Percentiles rank a stretch among this genome's conserved stretches.
Evolutionary conservation across 345 rosid species (phyloP).

Genomic region (Eucalyptus grandis): DNA sequence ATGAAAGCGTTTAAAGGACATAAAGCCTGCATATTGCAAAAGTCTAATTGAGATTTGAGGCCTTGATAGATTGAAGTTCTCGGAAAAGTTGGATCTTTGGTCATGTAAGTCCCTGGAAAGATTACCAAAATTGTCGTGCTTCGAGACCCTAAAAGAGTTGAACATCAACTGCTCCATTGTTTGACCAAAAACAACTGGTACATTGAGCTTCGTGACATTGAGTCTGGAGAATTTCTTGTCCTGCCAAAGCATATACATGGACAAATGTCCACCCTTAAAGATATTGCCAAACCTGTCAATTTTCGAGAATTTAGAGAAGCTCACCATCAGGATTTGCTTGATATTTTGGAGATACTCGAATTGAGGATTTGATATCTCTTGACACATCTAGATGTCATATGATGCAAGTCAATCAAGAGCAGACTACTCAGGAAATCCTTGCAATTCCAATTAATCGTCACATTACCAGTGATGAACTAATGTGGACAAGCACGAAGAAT

Average conservation of each 20-base stretch:
- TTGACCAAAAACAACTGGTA: not conserved
- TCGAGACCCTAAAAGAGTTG: no score
- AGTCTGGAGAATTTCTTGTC: not conserved
- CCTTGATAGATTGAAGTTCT: not conserved
- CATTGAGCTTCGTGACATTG: not conserved
- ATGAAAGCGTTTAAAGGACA: no score
- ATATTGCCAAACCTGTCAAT: not conserved
- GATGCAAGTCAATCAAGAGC: not conserved
- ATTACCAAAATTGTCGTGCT: no score
- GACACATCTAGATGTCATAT: not conserved
- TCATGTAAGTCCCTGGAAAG: no score
- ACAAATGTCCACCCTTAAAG: not conserved
- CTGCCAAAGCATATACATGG: not conserved
- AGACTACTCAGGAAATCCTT: no score
- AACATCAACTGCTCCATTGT: not conserved
- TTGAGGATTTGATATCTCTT: not conserved
- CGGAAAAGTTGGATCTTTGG: not conserved
- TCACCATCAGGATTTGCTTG: not conserved
- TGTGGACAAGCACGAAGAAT: no score
- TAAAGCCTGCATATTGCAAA: not conserved
- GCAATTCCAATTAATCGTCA: no score
- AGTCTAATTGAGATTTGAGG: not conserved
- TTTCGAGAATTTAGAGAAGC: not conserved
- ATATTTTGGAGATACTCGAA: not conserved
- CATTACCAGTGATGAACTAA: no score